A percentile compares a stretch with the other conserved stretches of the same genome.
Conservation (phyloP, 441 rosid species). For the Syzygium malaccense region DNA sequence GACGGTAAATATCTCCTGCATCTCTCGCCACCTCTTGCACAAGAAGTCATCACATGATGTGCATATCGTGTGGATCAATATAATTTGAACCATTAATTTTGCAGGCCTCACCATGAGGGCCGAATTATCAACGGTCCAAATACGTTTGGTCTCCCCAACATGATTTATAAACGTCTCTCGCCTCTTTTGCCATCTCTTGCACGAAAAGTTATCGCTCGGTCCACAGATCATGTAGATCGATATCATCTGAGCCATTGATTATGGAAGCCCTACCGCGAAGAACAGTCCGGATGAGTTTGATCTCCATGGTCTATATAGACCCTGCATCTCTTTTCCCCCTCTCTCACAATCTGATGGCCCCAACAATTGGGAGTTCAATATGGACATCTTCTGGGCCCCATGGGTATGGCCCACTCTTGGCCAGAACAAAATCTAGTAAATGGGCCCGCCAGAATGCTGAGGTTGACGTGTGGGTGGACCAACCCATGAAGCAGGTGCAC, state of each 20-base stretch:
- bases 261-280: neutral
- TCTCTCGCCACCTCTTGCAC: neutral
- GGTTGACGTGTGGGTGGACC: neutral
- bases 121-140: rapidly evolving
- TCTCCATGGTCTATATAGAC: neutral
- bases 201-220: neutral
- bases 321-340: neutral
- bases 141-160: neutral
- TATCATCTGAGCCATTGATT: neutral
- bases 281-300: neutral
- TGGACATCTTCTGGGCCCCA: neutral
- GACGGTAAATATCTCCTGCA: rapidly evolving
- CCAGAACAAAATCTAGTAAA: neutral
- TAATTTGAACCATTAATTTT: neutral
- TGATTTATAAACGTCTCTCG: neutral
- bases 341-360: neutral
- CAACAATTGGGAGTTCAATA: neutral
- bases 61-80: rapidly evolving
- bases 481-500: neutral
- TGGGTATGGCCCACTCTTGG: neutral
- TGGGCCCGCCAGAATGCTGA: neutral
- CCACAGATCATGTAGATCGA: rapidly evolving
- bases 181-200: neutral
- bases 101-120: rapidly evolving
- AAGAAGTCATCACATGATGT: neutral